Percentiles rank a stretch among this genome's conserved stretches.
These are phyloP conservation scores for Lipomyces oligophaga DNA, from an alignment of 805 yeast genomes.

Conservation along the genomic window DNA sequence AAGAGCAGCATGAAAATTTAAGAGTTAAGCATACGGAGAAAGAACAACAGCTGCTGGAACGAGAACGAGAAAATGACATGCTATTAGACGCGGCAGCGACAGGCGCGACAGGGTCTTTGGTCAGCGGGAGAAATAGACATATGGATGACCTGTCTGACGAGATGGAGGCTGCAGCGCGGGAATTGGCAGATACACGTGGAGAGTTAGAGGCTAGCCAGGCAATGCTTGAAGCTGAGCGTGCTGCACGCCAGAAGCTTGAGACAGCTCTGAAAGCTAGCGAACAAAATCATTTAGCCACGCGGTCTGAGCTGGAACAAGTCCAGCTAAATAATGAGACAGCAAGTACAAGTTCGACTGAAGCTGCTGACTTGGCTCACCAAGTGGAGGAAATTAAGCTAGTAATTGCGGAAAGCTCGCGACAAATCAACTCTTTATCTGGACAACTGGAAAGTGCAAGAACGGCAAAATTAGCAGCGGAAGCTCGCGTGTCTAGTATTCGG, in stretches of 20 bases:
- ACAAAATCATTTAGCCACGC: neutral
- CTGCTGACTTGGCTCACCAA: conserved; percentile 3
- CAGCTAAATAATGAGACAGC: neutral
- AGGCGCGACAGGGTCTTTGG: no score
- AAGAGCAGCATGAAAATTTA: conserved; percentile 4
- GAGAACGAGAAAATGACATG: neutral
- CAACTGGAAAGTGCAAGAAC: conserved; percentile 13
- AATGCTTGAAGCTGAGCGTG: neutral
- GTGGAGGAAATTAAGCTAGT: conserved; percentile 17
- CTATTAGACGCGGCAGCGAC: no score
- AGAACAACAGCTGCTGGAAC: neutral
- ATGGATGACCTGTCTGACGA: conserved; percentile 13
- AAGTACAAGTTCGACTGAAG: neutral
- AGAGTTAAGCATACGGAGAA: neutral
- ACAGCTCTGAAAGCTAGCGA: conserved; percentile 14
- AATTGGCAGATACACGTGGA: conserved; percentile 28
- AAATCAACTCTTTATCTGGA: conserved; percentile 8
- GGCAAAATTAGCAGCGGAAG: conserved; percentile 7
- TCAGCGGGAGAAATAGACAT: no score
- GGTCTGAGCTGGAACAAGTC: neutral
- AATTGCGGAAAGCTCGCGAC: conserved; percentile 11
- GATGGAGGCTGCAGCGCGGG: conserved; percentile 30
- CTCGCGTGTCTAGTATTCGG: conserved; percentile 5
- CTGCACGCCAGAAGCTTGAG: conserved; percentile 17
- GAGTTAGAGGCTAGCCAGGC: conserved; percentile 19